Percentiles rank a stretch among this genome's conserved stretches.
These are phyloP conservation scores for Russula sp. DNA, from an alignment of 768 basidiomycete species.

Conservation along the genomic window DNA sequence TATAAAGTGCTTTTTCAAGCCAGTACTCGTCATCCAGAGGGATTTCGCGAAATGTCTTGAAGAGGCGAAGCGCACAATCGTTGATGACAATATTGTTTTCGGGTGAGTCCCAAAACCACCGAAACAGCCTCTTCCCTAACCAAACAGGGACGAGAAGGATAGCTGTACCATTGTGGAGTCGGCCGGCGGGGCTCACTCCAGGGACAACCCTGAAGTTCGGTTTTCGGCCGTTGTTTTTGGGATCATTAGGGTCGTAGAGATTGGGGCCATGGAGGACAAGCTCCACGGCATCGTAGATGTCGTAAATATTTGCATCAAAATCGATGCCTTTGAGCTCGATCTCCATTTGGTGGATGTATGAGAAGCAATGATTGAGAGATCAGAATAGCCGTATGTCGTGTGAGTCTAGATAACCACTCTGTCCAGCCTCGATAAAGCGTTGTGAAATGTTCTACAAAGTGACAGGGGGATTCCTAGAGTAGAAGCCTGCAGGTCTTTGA, in stretches of 20 bases:
- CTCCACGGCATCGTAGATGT: conserved; percentile 50
- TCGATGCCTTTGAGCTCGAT: conserved; percentile 30
- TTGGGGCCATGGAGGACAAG: conserved; percentile 48
- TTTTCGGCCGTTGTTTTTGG: conserved; percentile 23
- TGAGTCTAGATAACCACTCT: no score
- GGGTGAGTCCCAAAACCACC: conserved; percentile 31
- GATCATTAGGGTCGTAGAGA: conserved; percentile 35
- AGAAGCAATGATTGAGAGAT: no score
- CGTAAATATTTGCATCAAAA: conserved; percentile 41
- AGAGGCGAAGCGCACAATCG: conserved; percentile 23
- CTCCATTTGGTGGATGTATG: conserved; percentile 26
- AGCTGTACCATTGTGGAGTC: conserved; percentile 51
- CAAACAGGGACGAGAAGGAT: conserved; percentile 26
- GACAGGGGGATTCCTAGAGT: no score
- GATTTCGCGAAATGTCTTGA: conserved; percentile 6
- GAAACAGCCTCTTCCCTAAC: conserved; percentile 42
- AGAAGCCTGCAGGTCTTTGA: no score
- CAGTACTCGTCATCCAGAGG: conserved; percentile 8
- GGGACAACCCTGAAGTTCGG: conserved; percentile 60
- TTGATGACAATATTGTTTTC: conserved; percentile 19
- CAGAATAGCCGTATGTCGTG: no score
- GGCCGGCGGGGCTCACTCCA: conserved; percentile 40
- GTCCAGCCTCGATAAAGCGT: no score
- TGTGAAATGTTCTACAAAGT: no score
- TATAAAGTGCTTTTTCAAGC: conserved; percentile 28